A percentile compares a stretch with the other conserved stretches of the same genome.
These are phyloP conservation scores for Emericellopsis cladophorae DNA, from an alignment of 2,329 filamentous ascomycete genomes.

Conservation along the genomic window DNA sequence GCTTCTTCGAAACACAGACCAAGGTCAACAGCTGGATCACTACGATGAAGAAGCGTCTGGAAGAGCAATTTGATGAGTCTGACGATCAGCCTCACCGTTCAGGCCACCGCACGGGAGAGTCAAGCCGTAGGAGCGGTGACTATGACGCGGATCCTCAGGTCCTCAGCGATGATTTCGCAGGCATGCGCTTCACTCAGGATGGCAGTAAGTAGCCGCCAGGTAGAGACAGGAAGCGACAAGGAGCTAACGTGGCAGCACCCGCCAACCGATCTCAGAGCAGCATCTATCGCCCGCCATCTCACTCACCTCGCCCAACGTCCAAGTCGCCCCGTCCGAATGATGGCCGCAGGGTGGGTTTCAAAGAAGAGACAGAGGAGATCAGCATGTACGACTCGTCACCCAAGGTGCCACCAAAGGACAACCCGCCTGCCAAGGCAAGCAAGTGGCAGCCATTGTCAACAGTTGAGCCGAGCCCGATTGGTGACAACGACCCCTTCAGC, in stretches of 20 bases:
- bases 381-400: conserved; percentile 58
- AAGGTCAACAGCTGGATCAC: conserved; percentile 91
- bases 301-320: conserved; percentile 37
- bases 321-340: conserved; percentile 35
- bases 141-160: conserved; percentile 90
- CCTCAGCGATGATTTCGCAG: conserved; percentile 77
- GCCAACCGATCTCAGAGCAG: conserved; percentile 60
- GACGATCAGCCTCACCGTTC: conserved; percentile 26
- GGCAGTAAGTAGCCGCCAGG: conserved; percentile 36
- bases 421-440: conserved; percentile 51
- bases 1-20: conserved; percentile 85
- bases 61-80: conserved; percentile 72
- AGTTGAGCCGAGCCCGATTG: conserved; percentile 68
- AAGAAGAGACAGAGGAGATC: conserved; percentile 59
- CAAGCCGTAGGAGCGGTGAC: conserved; percentile 65
- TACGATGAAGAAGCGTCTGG: conserved; percentile 82
- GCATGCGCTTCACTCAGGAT: conserved; percentile 50
- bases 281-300: conserved; percentile 34
- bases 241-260: conserved; percentile 11
- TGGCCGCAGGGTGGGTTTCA: conserved; percentile 43
- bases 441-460: conserved; percentile 95
- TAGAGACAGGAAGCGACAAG: too few species aligned
- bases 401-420: conserved; percentile 38
- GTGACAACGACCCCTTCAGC: conserved; percentile 91
- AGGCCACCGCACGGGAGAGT: conserved; percentile 40